Percentiles rank a stretch among this genome's conserved stretches.
phyloP scores from a whole-genome alignment of 202 grass and related monocot species.

The Zizania palustris region DNA sequence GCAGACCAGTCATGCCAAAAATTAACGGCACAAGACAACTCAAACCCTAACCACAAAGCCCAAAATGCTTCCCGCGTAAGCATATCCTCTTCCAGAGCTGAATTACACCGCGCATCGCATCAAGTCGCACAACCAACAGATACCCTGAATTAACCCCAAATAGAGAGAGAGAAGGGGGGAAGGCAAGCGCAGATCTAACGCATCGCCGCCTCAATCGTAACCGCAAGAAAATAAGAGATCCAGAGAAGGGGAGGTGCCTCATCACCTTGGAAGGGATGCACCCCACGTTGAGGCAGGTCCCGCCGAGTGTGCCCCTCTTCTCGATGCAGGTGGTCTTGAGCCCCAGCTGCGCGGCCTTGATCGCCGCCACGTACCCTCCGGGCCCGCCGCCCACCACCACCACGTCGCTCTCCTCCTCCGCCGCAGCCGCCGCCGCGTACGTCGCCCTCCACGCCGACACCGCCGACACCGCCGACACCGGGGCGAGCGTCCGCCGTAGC shows the following conservation, averaged over 20 bases:
- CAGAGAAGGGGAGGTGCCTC: not conserved
- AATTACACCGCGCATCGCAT: not conserved
- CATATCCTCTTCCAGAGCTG: not conserved
- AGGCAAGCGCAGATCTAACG: not conserved
- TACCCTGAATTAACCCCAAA: not conserved
- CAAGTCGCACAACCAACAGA: not conserved
- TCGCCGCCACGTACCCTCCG: constrained; percentile 96
- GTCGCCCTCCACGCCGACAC: constrained; percentile 52
- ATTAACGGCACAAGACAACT: not conserved
- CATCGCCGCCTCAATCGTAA: not conserved
- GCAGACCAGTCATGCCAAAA: not conserved
- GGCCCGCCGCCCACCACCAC: constrained; percentile 89
- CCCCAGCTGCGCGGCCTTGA: constrained; percentile 95
- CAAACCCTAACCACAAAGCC: not conserved
- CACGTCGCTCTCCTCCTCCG: constrained; percentile 89
- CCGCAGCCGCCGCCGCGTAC: constrained; percentile 51
- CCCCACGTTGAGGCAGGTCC: constrained; percentile 98
- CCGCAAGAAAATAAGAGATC: not conserved
- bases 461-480: constrained; percentile 21
- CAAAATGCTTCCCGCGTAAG: not conserved
- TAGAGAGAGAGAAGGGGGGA: no score
- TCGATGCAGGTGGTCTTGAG: constrained; percentile 99
- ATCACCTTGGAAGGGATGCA: constrained; percentile 98
- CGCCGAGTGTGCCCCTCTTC: constrained; percentile 86
- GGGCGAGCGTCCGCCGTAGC: constrained; percentile 51